Evolutionary conservation across 306 rosid species (phyloP), one percentile per base, ranked within the genome.

Genomic region (Ziziphus jujuba): DNA sequence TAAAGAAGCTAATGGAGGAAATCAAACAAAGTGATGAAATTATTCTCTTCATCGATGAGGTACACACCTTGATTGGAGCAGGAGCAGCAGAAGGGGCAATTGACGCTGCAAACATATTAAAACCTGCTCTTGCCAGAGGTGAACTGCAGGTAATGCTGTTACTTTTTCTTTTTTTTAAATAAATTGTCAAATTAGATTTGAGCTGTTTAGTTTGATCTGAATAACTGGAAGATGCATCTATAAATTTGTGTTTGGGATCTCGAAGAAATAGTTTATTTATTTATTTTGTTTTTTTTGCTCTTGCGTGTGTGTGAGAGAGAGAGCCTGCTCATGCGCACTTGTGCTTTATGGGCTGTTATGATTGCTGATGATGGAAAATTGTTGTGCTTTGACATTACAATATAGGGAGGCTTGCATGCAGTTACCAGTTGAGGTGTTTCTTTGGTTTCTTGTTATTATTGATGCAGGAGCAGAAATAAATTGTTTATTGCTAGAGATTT

Each of bases 61-160:
- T 92, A 59, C 98, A 92, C 86, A 92, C 97, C 36, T 79, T 92
- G 33, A 89, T 92, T 74, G 98, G 97, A 76, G 98, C 98, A 35
- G 98, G 98, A 64, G 97, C 98, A 56, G 97, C 98, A 15, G 97
- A 89, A 82, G 98, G 98, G 63, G 98, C 98, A 55, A 89, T 92
- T 76, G 98, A 92, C 72, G 98, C 97, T 1, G 97, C 97, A 72
- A 89, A 92, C 80, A 90, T 92, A 71, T 80, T 92, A 69, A 92
- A 92, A 73, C 98, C 97, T 17, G 97, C 98, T 50, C 97, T 92
- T 72, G 97, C 96, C 19, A 84, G 98, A 78, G 98, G 98, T 72
- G 98, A 87, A 89, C 84, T 92, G 65, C 96, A 92, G 98, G 98
- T 92, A 80, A 66, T 61, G 20, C 77, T 21, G 13, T 31, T 20